Evolutionary conservation across 306 rosid genomes (phyloP).

Genomic region (Corylus avellana): DNA sequence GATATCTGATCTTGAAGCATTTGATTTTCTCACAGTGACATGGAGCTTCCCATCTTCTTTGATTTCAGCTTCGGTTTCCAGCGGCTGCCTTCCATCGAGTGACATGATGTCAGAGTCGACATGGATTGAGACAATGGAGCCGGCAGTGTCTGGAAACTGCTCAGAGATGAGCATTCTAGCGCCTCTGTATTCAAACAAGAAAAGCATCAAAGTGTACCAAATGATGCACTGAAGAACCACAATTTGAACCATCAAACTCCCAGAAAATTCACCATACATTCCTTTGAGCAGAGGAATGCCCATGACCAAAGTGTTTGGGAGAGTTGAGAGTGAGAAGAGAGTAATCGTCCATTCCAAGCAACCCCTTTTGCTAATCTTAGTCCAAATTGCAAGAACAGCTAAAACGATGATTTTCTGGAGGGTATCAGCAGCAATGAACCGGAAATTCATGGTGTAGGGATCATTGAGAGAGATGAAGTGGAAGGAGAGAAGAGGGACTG

Average conservation of each 20-base stretch:
- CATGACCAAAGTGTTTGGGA: constrained; percentile 89
- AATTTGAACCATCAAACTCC: constrained; percentile 84
- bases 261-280: constrained; percentile 82
- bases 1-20: constrained; percentile 78
- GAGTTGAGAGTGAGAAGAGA: constrained; percentile 75
- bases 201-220: constrained; percentile 84
- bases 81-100: constrained; percentile 60
- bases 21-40: constrained; percentile 71
- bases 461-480: constrained; percentile 83
- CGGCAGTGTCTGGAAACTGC: constrained; percentile 88
- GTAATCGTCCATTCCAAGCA: constrained; percentile 87
- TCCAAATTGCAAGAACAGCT: constrained; percentile 53
- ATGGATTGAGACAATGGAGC: constrained; percentile 80
- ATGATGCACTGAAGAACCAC: constrained; percentile 92
- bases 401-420: constrained; percentile 80
- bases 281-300: constrained; percentile 84
- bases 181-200: constrained; percentile 79
- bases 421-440: constrained; percentile 82
- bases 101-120: constrained; percentile 90
- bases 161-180: constrained; percentile 73
- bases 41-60: constrained; percentile 85
- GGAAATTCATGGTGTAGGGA: constrained; percentile 76
- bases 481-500: constrained; percentile 87
- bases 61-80: constrained; percentile 73
- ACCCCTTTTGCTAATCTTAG: constrained; percentile 55